Evolutionary conservation across 2,329 filamentous ascomycete genomes (phyloP).

Genomic region (Fonsecaea erecta): DNA sequence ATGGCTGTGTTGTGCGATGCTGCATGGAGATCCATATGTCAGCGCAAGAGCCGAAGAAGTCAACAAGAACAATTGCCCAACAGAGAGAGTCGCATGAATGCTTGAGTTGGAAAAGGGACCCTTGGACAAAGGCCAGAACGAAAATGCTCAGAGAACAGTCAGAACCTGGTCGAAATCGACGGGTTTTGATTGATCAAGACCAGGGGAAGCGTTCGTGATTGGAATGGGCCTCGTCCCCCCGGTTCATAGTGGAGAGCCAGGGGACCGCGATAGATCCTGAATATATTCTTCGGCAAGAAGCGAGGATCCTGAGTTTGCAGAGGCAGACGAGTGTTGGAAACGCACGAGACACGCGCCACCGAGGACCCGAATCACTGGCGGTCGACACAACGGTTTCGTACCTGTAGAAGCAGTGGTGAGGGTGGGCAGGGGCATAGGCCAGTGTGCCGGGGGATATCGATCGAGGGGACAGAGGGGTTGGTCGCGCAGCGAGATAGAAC

Average conservation of each 20-base stretch:
- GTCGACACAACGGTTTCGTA: conserved; percentile 3
- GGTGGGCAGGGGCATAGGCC: background rate
- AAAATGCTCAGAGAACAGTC: background rate
- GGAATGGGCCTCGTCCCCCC: conserved; percentile 5
- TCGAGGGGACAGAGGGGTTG: conserved; percentile 1
- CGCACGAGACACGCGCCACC: background rate
- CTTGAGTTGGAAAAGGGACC: conserved; percentile 6
- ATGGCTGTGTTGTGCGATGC: conserved; percentile 37
- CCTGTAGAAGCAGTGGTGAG: conserved; percentile 4
- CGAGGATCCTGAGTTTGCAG: conserved; percentile 12
- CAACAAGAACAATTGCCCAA: conserved; percentile 4
- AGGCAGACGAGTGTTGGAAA: background rate
- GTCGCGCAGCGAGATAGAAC: conserved; percentile 16
- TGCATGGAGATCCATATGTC: conserved; percentile 36
- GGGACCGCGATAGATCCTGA: conserved; percentile 17
- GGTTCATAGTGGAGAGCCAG: conserved; percentile 14
- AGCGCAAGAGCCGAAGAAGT: conserved; percentile 19
- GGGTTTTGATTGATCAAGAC: conserved; percentile 9
- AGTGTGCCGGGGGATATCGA: conserved; percentile 7
- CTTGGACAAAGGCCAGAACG: conserved; percentile 24
- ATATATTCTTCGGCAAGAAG: conserved; percentile 13
- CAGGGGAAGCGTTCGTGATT: conserved; percentile 9
- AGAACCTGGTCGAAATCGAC: conserved; percentile 7
- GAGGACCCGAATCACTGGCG: background rate
- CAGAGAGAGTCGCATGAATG: conserved; percentile 4